Conservation (phyloP, 2,329 filamentous ascomycete species). For the Colletotrichum tropicicola region DNA sequence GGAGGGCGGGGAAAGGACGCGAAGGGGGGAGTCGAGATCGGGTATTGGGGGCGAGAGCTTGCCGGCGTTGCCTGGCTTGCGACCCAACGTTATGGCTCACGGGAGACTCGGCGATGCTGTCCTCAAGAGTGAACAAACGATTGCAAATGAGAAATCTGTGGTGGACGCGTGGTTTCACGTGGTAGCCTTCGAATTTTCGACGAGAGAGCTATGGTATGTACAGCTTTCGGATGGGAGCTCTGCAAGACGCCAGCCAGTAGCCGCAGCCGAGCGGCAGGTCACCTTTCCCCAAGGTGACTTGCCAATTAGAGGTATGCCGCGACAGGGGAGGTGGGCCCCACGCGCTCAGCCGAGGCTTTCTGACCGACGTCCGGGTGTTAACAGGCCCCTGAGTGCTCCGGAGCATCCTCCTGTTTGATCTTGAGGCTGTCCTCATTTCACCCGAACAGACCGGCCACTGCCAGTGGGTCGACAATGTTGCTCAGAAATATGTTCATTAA, state of each 20-base stretch:
- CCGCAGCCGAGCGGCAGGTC: not conserved
- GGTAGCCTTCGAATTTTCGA: not conserved
- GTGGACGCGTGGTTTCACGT: not conserved
- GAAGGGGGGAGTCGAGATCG: not conserved
- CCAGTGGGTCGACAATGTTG: too few relatives aligned
- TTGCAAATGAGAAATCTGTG: not conserved
- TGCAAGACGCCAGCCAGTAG: not conserved
- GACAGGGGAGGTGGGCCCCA: conserved; percentile 6
- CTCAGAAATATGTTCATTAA: conserved; percentile 44
- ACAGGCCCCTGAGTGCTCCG: not conserved
- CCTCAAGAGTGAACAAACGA: not conserved
- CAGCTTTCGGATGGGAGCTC: not conserved
- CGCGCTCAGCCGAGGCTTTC: conserved; percentile 18
- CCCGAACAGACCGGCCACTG: too few relatives aligned
- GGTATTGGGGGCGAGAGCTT: too few relatives aligned
- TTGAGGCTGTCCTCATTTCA: too few relatives aligned
- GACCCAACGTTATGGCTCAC: not conserved
- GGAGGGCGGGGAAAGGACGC: not conserved
- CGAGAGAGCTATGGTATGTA: not conserved
- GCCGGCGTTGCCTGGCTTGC: not conserved
- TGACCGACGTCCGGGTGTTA: not conserved
- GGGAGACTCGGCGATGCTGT: not conserved
- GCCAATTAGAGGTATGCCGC: conserved; percentile 7
- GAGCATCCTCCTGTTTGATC: not conserved
- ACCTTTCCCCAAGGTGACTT: not conserved